These are phyloP conservation scores for Madurella mycetomatis DNA, from an alignment of 2,329 filamentous ascomycete genomes.

Conservation along the genomic window DNA sequence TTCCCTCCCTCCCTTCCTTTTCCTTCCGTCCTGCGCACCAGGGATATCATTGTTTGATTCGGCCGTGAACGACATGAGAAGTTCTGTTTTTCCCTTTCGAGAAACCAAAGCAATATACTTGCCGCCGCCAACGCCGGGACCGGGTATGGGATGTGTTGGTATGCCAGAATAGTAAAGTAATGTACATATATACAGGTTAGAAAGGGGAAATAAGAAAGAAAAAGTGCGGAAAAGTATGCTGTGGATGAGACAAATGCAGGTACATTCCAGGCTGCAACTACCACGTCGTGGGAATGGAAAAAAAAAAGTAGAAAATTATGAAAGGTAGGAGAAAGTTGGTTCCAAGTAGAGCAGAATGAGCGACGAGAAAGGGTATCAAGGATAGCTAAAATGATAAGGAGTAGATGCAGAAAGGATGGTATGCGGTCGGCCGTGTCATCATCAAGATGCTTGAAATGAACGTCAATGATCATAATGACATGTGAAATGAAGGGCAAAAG, in stretches of 20 bases:
- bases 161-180: not conserved
- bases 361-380: slow-evolving; percentile 25
- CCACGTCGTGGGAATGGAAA: too few species aligned
- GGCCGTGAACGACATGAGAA: not conserved
- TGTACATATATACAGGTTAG: not conserved
- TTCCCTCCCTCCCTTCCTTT: not conserved
- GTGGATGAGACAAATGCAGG: not conserved
- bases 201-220: not conserved
- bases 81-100: not conserved
- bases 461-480: slow-evolving; percentile 10
- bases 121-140: not conserved
- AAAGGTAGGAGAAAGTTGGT: not conserved
- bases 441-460: slow-evolving; percentile 12
- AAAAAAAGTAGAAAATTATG: too few species aligned
- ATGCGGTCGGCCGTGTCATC: slow-evolving; percentile 21
- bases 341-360: slow-evolving; percentile 14
- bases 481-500: not conserved
- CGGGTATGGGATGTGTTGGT: not conserved
- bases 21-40: not conserved
- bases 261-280: too few species aligned
- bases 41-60: not conserved
- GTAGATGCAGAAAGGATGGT: slow-evolving; percentile 15
- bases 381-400: not conserved
- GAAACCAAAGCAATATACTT: not conserved
- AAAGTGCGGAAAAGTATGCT: not conserved